Evolutionary conservation across 768 basidiomycete genomes (phyloP), one percentile per base, ranked within the genome.

Genomic region (Podaxis sp.): DNA sequence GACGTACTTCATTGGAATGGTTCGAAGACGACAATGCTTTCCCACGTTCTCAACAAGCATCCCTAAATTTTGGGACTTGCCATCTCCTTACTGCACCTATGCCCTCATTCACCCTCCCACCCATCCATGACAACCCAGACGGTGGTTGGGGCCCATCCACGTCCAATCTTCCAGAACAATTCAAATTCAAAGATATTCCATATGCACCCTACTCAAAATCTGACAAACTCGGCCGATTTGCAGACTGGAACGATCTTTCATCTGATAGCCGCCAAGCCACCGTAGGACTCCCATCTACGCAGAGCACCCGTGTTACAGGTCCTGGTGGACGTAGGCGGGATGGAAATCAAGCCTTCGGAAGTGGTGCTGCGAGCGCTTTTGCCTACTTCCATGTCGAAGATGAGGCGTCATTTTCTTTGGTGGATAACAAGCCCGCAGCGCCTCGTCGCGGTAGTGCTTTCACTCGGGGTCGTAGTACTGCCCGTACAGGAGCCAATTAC

Each of bases 121-220:
- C 83, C 1, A 93, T 98, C 64, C 83, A 91, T 74, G 94, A 96
- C 72, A 95, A 93, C 75, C 88, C 89, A 40, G 94, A 95, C 67
- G 93, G 92, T 36, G 91, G 92, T 57, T 98, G 95, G 95, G 93
- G 93, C 1, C 92, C 94, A 5, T 85, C 89, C 3, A 83, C 88
- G 0, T 81, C 70, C n/a, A 89, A 91, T 72, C 78, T 95, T 21
- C 95, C 96, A 1, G 81, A 89, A 48, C 88, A 93, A 64, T 98
- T 96, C 78, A 95, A 95, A 76, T 97, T 97, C 83, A 94, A 93
- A 74, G 97, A 98, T 68, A 97, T 98, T 62, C 97, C 97, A 50
- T 99, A 98, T 71, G 95, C 96, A 0, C 95, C 95, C 4, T 98
- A 93, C 82, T 94, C 94, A 76, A 99, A 99, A 85, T 88, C 93